Percentiles rank a stretch among this genome's conserved stretches.
Evolutionary conservation across 768 basidiomycete genomes (phyloP).

Genomic region (Russula vinacea): DNA sequence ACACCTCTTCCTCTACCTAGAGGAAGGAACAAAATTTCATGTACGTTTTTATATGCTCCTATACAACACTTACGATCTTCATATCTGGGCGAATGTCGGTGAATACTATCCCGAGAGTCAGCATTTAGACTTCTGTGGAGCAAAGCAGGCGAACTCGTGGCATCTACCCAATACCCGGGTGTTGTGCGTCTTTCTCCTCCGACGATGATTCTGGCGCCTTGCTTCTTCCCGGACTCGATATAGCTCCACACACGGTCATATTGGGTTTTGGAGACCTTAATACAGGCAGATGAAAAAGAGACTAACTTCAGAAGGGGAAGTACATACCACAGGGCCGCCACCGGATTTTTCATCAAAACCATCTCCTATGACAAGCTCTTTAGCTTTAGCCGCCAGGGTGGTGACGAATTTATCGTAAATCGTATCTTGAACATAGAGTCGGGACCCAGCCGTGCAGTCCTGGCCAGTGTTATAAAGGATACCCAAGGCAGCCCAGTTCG

Average conservation of each 20-base stretch:
- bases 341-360: conserved; percentile 71
- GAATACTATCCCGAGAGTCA: conserved; percentile 56
- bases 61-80: conserved; percentile 66
- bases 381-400: conserved; percentile 61
- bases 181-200: conserved; percentile 77
- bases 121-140: background rate
- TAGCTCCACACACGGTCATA: conserved; percentile 85
- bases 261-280: conserved; percentile 75
- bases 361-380: conserved; percentile 70
- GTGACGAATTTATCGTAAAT: conserved; percentile 83
- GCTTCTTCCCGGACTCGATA: conserved; percentile 78
- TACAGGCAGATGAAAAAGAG: background rate
- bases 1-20: conserved; percentile 69
- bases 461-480: conserved; percentile 90
- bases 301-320: background rate
- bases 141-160: conserved; percentile 61
- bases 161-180: conserved; percentile 86
- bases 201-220: conserved; percentile 73
- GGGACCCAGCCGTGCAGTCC: conserved; percentile 90
- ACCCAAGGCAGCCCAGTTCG: conserved; percentile 81
- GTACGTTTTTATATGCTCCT: conserved; percentile 3
- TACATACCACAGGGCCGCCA: conserved; percentile 79
- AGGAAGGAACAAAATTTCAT: background rate
- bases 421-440: conserved; percentile 83
- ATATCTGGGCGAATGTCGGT: conserved; percentile 74